Conservation (phyloP, 208 protist species). For the Leishmania amazonensis region DNA sequence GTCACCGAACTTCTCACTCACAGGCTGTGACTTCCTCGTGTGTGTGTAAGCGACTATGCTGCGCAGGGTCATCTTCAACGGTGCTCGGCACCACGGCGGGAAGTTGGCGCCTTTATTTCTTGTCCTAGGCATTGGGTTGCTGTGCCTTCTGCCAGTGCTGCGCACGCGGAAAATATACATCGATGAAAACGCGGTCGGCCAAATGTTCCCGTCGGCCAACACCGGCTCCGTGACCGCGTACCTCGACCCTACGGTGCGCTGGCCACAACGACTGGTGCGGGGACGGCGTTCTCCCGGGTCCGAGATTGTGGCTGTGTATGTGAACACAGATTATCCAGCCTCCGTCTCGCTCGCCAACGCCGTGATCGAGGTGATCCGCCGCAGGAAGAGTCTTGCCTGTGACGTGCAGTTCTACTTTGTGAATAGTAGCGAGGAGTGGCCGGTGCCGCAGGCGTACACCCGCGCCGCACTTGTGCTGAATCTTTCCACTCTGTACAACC, state of each 20-base stretch:
- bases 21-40: conserved; percentile 1
- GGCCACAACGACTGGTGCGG: conserved; percentile 45
- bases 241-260: conserved; percentile 24
- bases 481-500: conserved; percentile 50
- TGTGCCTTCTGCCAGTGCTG: conserved; percentile 40
- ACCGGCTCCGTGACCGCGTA: not conserved
- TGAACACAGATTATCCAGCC: conserved; percentile 41
- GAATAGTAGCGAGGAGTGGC: conserved; percentile 40
- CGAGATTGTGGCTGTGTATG: conserved; percentile 68
- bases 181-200: conserved; percentile 65
- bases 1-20: not conserved
- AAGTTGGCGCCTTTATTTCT: conserved; percentile 49
- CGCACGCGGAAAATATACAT: conserved; percentile 36
- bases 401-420: conserved; percentile 79
- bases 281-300: conserved; percentile 64
- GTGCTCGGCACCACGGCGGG: conserved; percentile 38
- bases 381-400: conserved; percentile 44
- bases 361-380: conserved; percentile 39
- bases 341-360: conserved; percentile 55
- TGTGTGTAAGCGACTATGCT: conserved; percentile 27
- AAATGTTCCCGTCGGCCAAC: conserved; percentile 17
- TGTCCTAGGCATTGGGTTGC: conserved; percentile 40
- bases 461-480: conserved; percentile 66
- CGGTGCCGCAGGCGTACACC: conserved; percentile 53
- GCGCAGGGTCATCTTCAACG: conserved; percentile 17